Conservation (phyloP, 148 eudicot species). For the Silene latifolia region DNA sequence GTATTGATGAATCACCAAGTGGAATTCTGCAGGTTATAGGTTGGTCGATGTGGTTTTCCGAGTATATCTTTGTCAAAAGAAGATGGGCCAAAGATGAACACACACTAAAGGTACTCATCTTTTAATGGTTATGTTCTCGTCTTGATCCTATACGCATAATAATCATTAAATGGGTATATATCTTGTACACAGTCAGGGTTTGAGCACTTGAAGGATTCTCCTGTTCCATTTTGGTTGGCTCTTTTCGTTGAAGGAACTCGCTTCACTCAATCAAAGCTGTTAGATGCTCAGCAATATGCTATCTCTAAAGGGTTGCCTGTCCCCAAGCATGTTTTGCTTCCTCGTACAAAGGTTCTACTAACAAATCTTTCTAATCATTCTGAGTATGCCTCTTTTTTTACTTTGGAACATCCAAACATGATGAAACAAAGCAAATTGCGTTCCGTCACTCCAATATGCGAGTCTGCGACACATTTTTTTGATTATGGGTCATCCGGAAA, state of each 20-base stretch:
- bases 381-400: too few relatives aligned
- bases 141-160: background rate
- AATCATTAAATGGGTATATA: slow-evolving; percentile 2
- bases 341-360: slow-evolving; percentile 56
- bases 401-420: too few relatives aligned
- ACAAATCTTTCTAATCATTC: background rate
- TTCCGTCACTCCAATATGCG: background rate
- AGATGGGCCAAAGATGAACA: slow-evolving; percentile 81
- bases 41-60: slow-evolving; percentile 98
- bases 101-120: slow-evolving; percentile 55
- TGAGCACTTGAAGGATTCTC: slow-evolving; percentile 56
- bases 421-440: too few relatives aligned
- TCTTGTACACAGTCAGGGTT: slow-evolving; percentile 40
- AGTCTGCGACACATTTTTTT: background rate
- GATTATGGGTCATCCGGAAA: too few relatives aligned
- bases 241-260: slow-evolving; percentile 70
- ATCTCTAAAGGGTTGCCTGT: slow-evolving; percentile 44
- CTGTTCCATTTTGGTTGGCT: slow-evolving; percentile 61
- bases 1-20: background rate
- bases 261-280: slow-evolving; percentile 55
- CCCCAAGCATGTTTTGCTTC: slow-evolving; percentile 64
- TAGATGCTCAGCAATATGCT: slow-evolving; percentile 66
- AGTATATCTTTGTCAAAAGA: slow-evolving; percentile 84
- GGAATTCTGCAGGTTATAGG: slow-evolving; percentile 67
- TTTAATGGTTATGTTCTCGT: background rate